Evolutionary conservation across 2,329 filamentous ascomycete species (phyloP), one percentile per base, ranked within the genome.

Genomic region (Apiospora rasikravindrae): DNA sequence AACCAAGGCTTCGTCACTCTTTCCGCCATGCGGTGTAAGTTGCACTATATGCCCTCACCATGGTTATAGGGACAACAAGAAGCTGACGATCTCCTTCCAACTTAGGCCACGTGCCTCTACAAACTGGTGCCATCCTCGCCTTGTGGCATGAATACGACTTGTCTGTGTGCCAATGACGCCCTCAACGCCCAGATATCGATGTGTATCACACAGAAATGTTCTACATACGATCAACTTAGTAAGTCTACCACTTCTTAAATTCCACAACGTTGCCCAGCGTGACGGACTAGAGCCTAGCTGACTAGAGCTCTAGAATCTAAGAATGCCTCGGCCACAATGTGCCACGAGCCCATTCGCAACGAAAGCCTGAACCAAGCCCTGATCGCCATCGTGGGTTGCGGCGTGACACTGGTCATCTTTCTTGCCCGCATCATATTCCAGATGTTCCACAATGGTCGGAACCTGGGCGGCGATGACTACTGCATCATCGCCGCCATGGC

Each of bases 301-400:
- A 42, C 22, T n/a, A 33, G 6, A 14, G 1, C 14, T 37, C n/a
- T 44, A 73, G 71, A 57, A 22, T 68, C 69, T 8, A 72, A 72
- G 69, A 74, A 74, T 44, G 71, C 40, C 19, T 72, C 72, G 16
- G 51, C 51, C 11, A 72, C 70, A 11, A 67, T 72, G 64, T 74
- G 72, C 67, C 67, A 66, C 37, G 67, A 49, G 26, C 70, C 70
- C 4, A 47, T 71, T 8, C 70, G 73, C 37, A 61, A 74, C 53
- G 57, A 71, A 29, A 42, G 49, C 26, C 16, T 70, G 1, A 49
- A 42, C 4, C 72, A 73, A 13, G 61, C 70, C 13, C n/a, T 72
- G 19, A 45, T 74, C 53, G 69, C 64, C n/a, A 69, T 73, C 67
- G 53, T 73, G 4, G 72, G 72, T 26, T 73, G 73, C 67, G 70